A percentile compares a stretch with the other conserved stretches of the same genome.
These are phyloP conservation scores for Graphiopsis chlorocephala DNA, from an alignment of 2,329 filamentous ascomycete species.

Conservation along the genomic window DNA sequence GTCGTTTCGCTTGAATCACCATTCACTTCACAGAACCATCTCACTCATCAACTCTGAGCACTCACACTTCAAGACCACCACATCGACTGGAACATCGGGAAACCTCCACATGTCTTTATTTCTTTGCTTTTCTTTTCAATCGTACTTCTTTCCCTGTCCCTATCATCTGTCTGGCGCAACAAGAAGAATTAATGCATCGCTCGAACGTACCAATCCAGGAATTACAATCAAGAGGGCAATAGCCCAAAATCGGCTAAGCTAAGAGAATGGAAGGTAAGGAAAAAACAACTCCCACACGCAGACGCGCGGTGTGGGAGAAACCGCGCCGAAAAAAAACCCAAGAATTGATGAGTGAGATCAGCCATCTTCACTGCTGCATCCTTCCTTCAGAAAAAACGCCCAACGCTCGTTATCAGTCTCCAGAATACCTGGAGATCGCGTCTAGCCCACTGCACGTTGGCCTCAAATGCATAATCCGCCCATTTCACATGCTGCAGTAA, in stretches of 20 bases:
- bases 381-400: neutral
- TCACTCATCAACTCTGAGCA: neutral
- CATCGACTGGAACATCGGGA: neutral
- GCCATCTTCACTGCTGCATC: neutral
- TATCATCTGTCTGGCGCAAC: neutral
- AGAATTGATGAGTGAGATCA: neutral
- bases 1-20: no score
- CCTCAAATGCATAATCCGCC: neutral
- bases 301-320: no score
- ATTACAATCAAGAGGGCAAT: slow-evolving; percentile 7
- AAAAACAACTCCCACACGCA: neutral
- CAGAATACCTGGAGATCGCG: neutral
- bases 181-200: slow-evolving; percentile 11
- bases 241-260: slow-evolving; percentile 5
- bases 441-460: neutral
- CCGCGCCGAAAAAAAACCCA: neutral
- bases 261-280: neutral
- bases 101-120: slow-evolving; percentile 48
- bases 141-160: slow-evolving; percentile 58
- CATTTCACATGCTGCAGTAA: neutral
- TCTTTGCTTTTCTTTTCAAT: slow-evolving; percentile 86
- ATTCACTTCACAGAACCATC: neutral
- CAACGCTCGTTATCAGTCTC: neutral
- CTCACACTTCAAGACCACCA: neutral
- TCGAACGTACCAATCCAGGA: slow-evolving; percentile 16